Evolutionary conservation across 1,284 basidiomycete genomes (phyloP).

Genomic region (Flammula alnicola): DNA sequence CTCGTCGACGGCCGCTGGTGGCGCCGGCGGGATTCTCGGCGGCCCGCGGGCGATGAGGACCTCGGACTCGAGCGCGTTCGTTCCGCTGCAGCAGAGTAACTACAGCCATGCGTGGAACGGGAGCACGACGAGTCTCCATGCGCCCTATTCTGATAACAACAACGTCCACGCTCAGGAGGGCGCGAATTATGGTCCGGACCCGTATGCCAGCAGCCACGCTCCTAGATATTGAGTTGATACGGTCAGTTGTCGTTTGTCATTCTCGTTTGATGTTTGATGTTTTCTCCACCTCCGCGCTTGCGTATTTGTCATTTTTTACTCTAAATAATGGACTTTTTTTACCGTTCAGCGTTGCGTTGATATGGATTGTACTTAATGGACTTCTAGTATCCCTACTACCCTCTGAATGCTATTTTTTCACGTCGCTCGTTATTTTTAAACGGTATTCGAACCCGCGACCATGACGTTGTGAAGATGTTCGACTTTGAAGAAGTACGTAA

Average conservation of each 20-base stretch:
- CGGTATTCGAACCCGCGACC: too few species aligned
- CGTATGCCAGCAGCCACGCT: constrained; percentile 13
- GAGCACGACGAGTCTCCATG: constrained; percentile 45
- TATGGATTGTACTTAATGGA: constrained; percentile 4
- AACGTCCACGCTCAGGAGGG: too few species aligned
- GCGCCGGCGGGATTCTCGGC: neutral
- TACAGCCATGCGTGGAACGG: constrained; percentile 55
- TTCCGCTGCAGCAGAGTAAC: constrained; percentile 59
- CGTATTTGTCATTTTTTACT: too few species aligned
- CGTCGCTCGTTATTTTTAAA: too few species aligned
- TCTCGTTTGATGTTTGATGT: too few species aligned
- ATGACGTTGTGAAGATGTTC: too few species aligned
- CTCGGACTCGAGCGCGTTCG: constrained; percentile 36
- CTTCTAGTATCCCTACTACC: neutral
- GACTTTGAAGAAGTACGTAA: too few species aligned
- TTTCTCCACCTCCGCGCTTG: too few species aligned
- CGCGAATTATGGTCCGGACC: constrained; percentile 5
- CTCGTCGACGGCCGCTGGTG: neutral
- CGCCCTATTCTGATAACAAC: constrained; percentile 53
- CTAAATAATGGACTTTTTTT: neutral
- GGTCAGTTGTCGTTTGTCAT: too few species aligned
- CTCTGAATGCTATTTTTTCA: too few species aligned
- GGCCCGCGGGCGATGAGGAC: neutral
- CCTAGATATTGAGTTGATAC: too few species aligned
- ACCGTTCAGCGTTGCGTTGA: too few species aligned